Evolutionary conservation across 495 filamentous ascomycete species (phyloP).

Genomic region (Lichenothelia convexa): DNA sequence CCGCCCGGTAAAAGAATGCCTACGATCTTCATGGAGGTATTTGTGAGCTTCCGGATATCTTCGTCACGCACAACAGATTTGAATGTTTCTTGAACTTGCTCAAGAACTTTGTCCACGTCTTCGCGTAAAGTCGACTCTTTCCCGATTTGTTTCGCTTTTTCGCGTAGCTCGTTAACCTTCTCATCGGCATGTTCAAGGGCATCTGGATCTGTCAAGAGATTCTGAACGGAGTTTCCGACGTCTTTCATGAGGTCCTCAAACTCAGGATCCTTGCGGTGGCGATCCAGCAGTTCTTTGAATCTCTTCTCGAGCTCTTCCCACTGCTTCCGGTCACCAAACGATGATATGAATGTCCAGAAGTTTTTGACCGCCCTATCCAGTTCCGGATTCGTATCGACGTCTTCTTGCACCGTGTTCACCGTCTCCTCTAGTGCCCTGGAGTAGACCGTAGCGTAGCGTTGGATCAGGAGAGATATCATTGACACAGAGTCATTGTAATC

Average conservation of each 20-base stretch:
- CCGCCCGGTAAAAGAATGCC: constrained; percentile 43
- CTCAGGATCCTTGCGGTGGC: constrained; percentile 59
- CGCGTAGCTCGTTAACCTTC: constrained; percentile 52
- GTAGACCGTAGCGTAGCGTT: constrained; percentile 62
- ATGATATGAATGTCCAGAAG: constrained; percentile 58
- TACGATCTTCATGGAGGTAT: constrained; percentile 43
- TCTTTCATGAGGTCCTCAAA: constrained; percentile 64
- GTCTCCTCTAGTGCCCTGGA: constrained; percentile 49
- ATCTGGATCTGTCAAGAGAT: constrained; percentile 68
- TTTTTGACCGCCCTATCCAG: constrained; percentile 57
- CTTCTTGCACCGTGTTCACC: constrained; percentile 41
- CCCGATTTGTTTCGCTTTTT: constrained; percentile 43
- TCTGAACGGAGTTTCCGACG: constrained; percentile 51
- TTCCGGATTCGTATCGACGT: constrained; percentile 52
- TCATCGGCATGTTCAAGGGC: constrained; percentile 58
- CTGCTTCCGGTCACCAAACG: constrained; percentile 53
- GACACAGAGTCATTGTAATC: constrained; percentile 79
- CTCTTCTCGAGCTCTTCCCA: constrained; percentile 57
- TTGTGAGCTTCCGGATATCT: constrained; percentile 46
- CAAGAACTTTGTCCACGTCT: constrained; percentile 55
- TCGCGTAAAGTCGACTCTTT: constrained; percentile 45
- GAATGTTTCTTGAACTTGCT: constrained; percentile 48
- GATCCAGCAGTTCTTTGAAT: constrained; percentile 49
- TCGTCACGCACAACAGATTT: constrained; percentile 48
- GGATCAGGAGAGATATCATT: constrained; percentile 53